Base-by-base conservation (phyloP, 2,329 filamentous ascomycete species). In the Claviceps pazoutovae region DNA sequence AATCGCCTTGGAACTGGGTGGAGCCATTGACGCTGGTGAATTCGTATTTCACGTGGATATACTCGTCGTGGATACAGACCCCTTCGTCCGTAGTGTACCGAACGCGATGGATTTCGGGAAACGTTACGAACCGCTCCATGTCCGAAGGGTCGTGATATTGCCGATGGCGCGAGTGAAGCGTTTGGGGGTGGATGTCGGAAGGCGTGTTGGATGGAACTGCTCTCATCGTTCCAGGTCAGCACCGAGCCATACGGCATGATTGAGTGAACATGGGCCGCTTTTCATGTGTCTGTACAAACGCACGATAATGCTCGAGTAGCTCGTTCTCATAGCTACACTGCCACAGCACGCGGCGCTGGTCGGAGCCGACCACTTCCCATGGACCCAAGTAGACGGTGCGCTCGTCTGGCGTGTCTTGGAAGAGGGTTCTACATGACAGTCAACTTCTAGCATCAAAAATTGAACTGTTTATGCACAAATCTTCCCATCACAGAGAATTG, bases 271-370 rank as follows among this genome's bases (percentile, higher is more conserved):
- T 11, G 30, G 30, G 9, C 30, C 30, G 30, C 30, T 34, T 34
- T 34, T 11, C 30, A 11, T 34, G 39, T 42, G 16, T 42, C 39
- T 4, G 39, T 42, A 43, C 8, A 39, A 4, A 52, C 53, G 26
- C 66, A 76, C 74, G 62, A 55, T 70, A 75, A 57, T 77, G 74
- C 57, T 76, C 74, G 36, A 77, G 66, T 26, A 71, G 64, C 62
- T 76, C 74, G 59, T 71, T 70, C 57, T 72, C 68, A 57, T 76
- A 76, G 57, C 72, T 75, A 55, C 74, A 74, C 56, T 74, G 73
- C 74, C 74, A 77, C 41, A 73, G 61, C n/a, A 76, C 65, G 42
- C 73, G 71, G 48, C 73, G 72, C 36, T 70, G 68, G 53, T 73
- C 71, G 41, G 68, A 67, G 43, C 70, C 70, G 41, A 74, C 64